Conservation (phyloP, 2,329 filamentous ascomycete species). For the Rhynchosporium secalis region DNA sequence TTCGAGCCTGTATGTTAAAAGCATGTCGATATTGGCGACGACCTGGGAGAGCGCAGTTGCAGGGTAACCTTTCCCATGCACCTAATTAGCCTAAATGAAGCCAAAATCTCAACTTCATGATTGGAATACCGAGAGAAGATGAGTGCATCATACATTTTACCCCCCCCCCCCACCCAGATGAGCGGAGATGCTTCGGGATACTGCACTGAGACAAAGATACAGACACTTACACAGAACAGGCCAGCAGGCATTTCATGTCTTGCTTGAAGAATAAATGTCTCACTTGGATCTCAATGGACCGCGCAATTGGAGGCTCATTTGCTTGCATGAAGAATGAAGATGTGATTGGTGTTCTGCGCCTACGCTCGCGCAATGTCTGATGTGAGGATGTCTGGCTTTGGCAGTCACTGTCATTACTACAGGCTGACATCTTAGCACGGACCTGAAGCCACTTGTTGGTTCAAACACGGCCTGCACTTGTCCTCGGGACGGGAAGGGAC, state of each 20-base stretch:
- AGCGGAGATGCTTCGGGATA: slow-evolving; percentile 1
- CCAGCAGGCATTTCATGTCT: background rate
- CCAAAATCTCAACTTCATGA: background rate
- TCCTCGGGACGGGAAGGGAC: slow-evolving; percentile 17
- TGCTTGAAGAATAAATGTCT: background rate
- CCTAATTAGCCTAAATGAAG: slow-evolving; percentile 4
- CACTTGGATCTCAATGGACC: background rate
- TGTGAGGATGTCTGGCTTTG: background rate
- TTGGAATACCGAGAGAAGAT: slow-evolving; percentile 3
- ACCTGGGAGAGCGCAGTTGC: background rate
- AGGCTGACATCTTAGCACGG: slow-evolving; percentile 1
- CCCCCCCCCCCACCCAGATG: background rate
- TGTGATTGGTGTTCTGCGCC: background rate
- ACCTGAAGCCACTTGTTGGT: background rate
- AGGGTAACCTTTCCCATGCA: background rate
- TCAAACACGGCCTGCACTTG: slow-evolving; percentile 1
- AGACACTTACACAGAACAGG: background rate
- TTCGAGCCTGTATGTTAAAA: background rate
- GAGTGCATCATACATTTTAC: background rate
- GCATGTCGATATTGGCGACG: background rate
- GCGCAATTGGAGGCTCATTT: background rate
- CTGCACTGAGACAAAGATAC: background rate
- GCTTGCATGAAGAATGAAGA: background rate
- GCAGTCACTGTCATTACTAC: background rate
- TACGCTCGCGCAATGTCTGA: background rate